Percentiles rank a stretch among this genome's conserved stretches.
These are phyloP conservation scores for Kurtzmaniella quercitrusa DNA, from an alignment of 1,139 yeast species.

Conservation along the genomic window DNA sequence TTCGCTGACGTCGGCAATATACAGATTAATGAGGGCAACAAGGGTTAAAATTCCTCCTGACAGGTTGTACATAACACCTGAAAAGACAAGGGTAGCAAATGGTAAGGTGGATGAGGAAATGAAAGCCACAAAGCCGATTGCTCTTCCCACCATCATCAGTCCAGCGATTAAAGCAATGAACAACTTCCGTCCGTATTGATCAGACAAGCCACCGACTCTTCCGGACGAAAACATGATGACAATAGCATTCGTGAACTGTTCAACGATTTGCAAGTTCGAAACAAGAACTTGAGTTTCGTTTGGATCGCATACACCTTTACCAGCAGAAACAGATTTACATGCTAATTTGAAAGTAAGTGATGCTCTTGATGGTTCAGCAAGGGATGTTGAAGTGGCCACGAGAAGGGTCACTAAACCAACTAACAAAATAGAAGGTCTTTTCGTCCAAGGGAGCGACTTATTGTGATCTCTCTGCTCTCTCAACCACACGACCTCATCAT, in stretches of 20 bases:
- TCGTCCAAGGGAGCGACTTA: conserved; percentile 30
- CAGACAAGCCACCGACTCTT: conserved; percentile 59
- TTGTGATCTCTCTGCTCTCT: conserved; percentile 32
- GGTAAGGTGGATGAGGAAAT: conserved; percentile 24
- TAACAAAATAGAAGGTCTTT: conserved; percentile 32
- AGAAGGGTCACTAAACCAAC: conserved; percentile 25
- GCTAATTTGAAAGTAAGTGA: conserved; percentile 33
- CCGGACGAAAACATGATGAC: conserved; percentile 38
- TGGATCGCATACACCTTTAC: conserved; percentile 23
- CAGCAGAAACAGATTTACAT: conserved; percentile 24
- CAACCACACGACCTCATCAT: conserved; percentile 37
- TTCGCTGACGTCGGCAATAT: conserved; percentile 62
- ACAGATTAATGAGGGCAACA: conserved; percentile 53
- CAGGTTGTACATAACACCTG: conserved; percentile 40
- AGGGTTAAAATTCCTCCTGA: conserved; percentile 56
- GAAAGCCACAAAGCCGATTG: conserved; percentile 28
- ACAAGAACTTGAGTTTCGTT: conserved; percentile 31
- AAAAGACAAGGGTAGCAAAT: conserved; percentile 27
- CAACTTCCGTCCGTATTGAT: conserved; percentile 56
- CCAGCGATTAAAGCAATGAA: conserved; percentile 36
- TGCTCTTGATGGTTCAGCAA: conserved; percentile 34
- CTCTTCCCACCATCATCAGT: conserved; percentile 21
- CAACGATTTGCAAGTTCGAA: conserved; percentile 34
- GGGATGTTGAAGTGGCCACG: conserved; percentile 24
- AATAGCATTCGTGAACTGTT: conserved; percentile 22